These are phyloP conservation scores for Aspergillus sclerotiicarbonarius DNA, from an alignment of 495 filamentous ascomycete genomes.

Conservation along the genomic window DNA sequence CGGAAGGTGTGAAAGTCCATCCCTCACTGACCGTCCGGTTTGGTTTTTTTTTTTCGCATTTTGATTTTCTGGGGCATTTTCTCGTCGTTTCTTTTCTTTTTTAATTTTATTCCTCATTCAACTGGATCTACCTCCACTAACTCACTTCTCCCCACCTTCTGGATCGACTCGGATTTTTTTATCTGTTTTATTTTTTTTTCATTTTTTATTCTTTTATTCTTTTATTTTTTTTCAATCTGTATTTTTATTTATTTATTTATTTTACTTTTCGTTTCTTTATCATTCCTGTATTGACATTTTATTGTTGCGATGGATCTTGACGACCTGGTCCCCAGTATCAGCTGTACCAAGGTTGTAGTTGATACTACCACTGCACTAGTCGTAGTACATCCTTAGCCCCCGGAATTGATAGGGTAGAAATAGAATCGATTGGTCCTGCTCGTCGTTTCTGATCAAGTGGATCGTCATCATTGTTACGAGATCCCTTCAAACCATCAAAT, in stretches of 20 bases:
- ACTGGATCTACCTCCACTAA: too few species aligned
- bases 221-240: too few species aligned
- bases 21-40: slow-evolving; percentile 24
- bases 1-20: slow-evolving; percentile 12
- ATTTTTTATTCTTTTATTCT: slow-evolving; percentile 11
- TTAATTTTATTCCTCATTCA: too few species aligned
- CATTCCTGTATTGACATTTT: neutral
- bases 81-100: too few species aligned
- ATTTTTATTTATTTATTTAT: slow-evolving; percentile 13
- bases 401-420: neutral
- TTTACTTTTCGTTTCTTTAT: slow-evolving; percentile 1
- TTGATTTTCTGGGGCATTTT: too few species aligned
- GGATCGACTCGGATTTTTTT: slow-evolving; percentile 11
- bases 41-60: too few species aligned
- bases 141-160: neutral
- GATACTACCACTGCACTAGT: neutral
- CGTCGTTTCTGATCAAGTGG: neutral
- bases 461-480: slow-evolving; percentile 7
- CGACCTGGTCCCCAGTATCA: too few species aligned
- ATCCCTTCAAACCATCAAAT: neutral
- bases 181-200: slow-evolving; percentile 15
- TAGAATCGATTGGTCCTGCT: neutral
- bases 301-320: too few species aligned
- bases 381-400: neutral
- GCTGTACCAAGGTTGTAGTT: neutral